Conservation (phyloP, 2,329 filamentous ascomycete species). For the Colletotrichum scovillei region DNA sequence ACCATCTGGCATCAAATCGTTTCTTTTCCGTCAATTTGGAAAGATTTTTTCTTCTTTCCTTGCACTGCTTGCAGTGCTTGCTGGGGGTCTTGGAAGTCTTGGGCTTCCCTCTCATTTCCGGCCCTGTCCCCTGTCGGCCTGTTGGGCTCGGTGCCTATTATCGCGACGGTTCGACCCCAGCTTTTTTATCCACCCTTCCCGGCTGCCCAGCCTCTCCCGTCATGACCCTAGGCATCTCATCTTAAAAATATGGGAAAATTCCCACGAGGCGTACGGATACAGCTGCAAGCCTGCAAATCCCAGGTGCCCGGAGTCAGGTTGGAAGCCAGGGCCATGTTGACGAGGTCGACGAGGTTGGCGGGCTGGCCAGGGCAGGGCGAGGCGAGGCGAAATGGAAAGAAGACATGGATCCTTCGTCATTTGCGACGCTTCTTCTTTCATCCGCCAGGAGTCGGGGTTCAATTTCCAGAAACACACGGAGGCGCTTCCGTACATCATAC, state of each 20-base stretch:
- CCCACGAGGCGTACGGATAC: neutral
- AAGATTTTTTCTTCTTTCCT: neutral
- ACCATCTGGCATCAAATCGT: neutral
- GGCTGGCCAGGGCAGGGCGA: conserved; percentile 1
- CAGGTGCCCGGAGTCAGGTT: conserved; percentile 29
- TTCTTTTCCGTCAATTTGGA: conserved; percentile 5
- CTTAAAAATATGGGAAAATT: conserved; percentile 12
- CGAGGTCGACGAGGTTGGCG: neutral
- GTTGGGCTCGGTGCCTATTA: conserved; percentile 21
- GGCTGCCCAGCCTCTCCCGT: neutral
- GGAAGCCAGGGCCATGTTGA: neutral
- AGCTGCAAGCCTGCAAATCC: conserved; percentile 8
- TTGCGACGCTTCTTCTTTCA: conserved; percentile 25
- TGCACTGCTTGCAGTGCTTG: neutral
- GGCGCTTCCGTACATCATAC: neutral
- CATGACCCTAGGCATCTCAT: conserved; percentile 26
- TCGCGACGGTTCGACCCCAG: conserved; percentile 10
- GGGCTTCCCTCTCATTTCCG: conserved; percentile 9
- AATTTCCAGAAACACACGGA: neutral
- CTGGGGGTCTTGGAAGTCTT: neutral
- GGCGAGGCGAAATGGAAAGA: conserved; percentile 2
- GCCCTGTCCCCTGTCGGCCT: neutral
- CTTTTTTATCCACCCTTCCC: neutral
- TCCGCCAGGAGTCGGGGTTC: neutral
- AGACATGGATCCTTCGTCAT: conserved; percentile 25